Evolutionary conservation across 2,329 filamentous ascomycete genomes (phyloP).

Genomic region (Geoglossum cookeanum): DNA sequence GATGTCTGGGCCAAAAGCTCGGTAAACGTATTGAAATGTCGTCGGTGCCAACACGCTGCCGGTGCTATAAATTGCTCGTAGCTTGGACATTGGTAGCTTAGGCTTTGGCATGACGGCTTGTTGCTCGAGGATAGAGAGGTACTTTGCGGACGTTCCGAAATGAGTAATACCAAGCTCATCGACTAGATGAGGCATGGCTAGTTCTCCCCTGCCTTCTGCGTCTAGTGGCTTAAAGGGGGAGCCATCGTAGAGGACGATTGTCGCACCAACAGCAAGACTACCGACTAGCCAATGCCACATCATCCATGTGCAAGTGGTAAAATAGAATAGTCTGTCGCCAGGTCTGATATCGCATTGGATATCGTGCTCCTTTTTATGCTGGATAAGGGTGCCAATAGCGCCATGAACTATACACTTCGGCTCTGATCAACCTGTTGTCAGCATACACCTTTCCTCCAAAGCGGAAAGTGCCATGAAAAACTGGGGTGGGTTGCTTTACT

Average conservation of each 20-base stretch:
- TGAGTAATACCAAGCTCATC: slow-evolving; percentile 70
- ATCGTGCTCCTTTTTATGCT: slow-evolving; percentile 93
- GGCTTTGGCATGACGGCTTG: slow-evolving; percentile 40
- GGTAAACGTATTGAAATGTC: slow-evolving; percentile 80
- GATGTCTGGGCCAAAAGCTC: slow-evolving; percentile 57
- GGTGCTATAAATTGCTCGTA: slow-evolving; percentile 84
- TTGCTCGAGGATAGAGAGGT: slow-evolving; percentile 77
- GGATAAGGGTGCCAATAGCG: slow-evolving; percentile 70
- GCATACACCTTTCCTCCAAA: background rate
- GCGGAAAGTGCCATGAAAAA: slow-evolving; percentile 8
- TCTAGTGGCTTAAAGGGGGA: slow-evolving; percentile 63
- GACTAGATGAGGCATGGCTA: slow-evolving; percentile 68
- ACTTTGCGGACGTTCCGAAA: slow-evolving; percentile 89
- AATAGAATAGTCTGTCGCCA: slow-evolving; percentile 67
- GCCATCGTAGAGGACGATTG: slow-evolving; percentile 76
- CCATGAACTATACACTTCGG: slow-evolving; percentile 95
- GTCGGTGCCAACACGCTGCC: slow-evolving; percentile 83
- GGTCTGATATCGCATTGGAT: slow-evolving; percentile 67
- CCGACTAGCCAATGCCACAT: slow-evolving; percentile 98
- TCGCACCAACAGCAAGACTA: slow-evolving; percentile 63
- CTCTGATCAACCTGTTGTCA: slow-evolving; percentile 14
- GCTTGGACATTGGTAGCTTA: slow-evolving; percentile 36
- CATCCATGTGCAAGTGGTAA: slow-evolving; percentile 95
- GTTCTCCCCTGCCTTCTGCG: slow-evolving; percentile 42
- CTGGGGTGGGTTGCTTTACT: background rate